Percentiles rank a stretch among this genome's conserved stretches.
phyloP scores from a whole-genome alignment of 2,329 filamentous ascomycete species.

The Xylariaceae sp. region DNA sequence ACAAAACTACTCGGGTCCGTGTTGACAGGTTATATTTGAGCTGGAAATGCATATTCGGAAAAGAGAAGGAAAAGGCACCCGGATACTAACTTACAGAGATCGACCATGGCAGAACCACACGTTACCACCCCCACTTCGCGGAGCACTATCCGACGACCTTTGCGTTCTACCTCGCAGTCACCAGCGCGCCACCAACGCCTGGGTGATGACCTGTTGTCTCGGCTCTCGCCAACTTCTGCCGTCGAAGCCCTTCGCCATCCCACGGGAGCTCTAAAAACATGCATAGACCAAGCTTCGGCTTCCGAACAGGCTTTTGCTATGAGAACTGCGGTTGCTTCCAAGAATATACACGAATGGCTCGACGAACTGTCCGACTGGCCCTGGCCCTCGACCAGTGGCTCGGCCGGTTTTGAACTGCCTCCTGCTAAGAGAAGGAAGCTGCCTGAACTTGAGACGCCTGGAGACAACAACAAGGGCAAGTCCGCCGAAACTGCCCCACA shows the following conservation, averaged over 20 bases:
- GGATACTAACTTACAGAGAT: slow-evolving; percentile 31
- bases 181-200: slow-evolving; percentile 49
- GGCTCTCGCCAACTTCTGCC: slow-evolving; percentile 62
- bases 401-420: slow-evolving; percentile 58
- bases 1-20: slow-evolving; percentile 2
- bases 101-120: slow-evolving; percentile 38
- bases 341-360: slow-evolving; percentile 73
- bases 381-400: slow-evolving; percentile 55
- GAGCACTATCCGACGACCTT: slow-evolving; percentile 42
- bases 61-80: slow-evolving; percentile 17
- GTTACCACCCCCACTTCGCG: slow-evolving; percentile 41
- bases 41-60: slow-evolving; percentile 22
- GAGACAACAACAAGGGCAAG: slow-evolving; percentile 23
- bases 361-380: slow-evolving; percentile 67
- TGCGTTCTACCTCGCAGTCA: slow-evolving; percentile 46
- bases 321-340: slow-evolving; percentile 69
- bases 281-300: slow-evolving; percentile 64
- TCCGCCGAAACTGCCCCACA: slow-evolving; percentile 31
- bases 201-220: slow-evolving; percentile 62
- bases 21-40: slow-evolving; percentile 25
- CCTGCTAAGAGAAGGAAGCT: slow-evolving; percentile 45
- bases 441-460: slow-evolving; percentile 29
- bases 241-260: slow-evolving; percentile 62
- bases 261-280: slow-evolving; percentile 56
- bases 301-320: slow-evolving; percentile 73